Base-by-base conservation (phyloP, 2,329 filamentous ascomycete genomes). In the Phialophora chinensis region DNA sequence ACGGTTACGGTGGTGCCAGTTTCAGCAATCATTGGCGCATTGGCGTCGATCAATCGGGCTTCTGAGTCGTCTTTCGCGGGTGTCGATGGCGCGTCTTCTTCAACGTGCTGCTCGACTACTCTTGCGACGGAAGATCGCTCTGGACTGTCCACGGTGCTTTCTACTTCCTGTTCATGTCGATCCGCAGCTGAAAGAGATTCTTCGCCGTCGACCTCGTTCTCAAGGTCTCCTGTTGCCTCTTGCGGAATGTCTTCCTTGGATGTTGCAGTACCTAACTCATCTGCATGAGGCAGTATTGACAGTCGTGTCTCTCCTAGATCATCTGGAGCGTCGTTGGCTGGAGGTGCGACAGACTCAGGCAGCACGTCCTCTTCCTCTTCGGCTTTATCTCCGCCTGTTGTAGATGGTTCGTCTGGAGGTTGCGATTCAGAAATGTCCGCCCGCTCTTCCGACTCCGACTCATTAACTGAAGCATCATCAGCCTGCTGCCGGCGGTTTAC, bases 211-310 rank as follows among this genome's bases (percentile, higher is more conserved):
- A 8, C 42, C 44, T 52, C 44, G n/a, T 7, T 60, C 47, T 35
- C 27, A n/a, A 52, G 23, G 4, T 35, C 47, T 27, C 31, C 27
- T 20, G 5, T n/a, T 20, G 42, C 27, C 31, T n/a, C 25, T 17
- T 35, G 38, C 23, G 27, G 29, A 29, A 7, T 29, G 14, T 60
- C 31, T 60, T 31, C 42, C n/a, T 60, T n/a, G 57, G 27, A 27
- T 4, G 44, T 17, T 60, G 31, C 25, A 11, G 27, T 20, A 12
- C 23, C 57, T 25, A 50, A 8, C 23, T 2, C 44, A 3, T 35
- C 27, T 8, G 17, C 6, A 17, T 35, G 23, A 20, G 44, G 17
- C 23, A n/a, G 57, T 60, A 35, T 44, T 20, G 57, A 50, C 14
- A 17, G 44, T 14, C 10, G 11, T 4, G 14, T 25, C 14, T 12